Evolutionary conservation across 208 protist genomes (phyloP), one percentile per base, ranked within the genome.

Genomic region (Leishmania martiniquensis): DNA sequence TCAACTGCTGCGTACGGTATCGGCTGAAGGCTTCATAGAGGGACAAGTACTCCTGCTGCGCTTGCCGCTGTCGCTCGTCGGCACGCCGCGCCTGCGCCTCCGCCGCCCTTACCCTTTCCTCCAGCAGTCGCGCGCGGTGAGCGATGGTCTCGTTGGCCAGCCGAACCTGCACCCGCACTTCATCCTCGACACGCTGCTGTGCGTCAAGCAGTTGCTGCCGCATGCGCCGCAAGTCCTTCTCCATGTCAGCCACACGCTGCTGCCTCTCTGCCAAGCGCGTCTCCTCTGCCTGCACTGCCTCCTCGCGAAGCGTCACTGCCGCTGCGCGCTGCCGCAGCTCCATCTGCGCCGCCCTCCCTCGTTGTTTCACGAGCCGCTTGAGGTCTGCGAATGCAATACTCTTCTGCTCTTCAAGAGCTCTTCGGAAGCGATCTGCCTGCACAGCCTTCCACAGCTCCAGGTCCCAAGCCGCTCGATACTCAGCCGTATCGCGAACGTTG

Each of bases 381-480:
- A 92, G 85, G 25, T 83, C 83, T 2, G 76, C 87, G 6, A 90
- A 68, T 17, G 91, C 91, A 45, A 47, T 63, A 44, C 75, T 74
- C 17, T 84, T 84, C 37, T 94, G 85, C 60, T 73, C 81, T 59
- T 89, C 90, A 47, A 97, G 76, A 69, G 91, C 82, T 52, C 83
- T 76, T 47, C 86, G 83, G 55, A 97, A 95, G 32, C 85, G 85
- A 5, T 91, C 80, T 5, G 87, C 88, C 80, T 98, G 90, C 65
- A 95, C 80, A 15, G 86, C 90, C 67, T 95, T 95, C 93, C 95
- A 98, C 44, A 98, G 73, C 83, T 98, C 92, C 62, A 98, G 55
- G 72, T 98, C 95, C 89, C 89, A 98, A 45, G 93, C 93, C 37
- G 91, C 91, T 20, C 81, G 80, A 82, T 98, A 98, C 86, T 98